Conservation (phyloP, 176 grass and related monocot species). For the Raddia distichophylla region DNA sequence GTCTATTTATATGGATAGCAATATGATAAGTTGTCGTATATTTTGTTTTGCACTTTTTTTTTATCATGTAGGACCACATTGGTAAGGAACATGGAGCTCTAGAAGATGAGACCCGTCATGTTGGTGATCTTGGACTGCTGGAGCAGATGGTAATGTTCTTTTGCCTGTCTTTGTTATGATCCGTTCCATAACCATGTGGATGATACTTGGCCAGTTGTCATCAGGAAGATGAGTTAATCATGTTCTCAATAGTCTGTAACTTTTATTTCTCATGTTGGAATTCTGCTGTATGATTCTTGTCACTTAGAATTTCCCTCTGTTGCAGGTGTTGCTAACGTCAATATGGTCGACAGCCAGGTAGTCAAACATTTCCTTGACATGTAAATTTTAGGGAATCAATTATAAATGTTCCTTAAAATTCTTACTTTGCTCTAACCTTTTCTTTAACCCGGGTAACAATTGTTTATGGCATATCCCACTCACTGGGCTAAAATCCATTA, state of each 20-base stretch:
- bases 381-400: constrained; percentile 4
- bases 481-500: constrained; percentile 58
- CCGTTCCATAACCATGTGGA: neutral
- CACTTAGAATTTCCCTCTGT: constrained; percentile 19
- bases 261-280: neutral
- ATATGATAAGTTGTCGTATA: neutral
- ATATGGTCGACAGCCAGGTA: constrained; percentile 40
- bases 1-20: neutral
- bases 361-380: neutral
- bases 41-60: neutral
- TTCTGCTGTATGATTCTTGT: neutral
- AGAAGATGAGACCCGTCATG: constrained; percentile 67
- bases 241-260: neutral
- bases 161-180: neutral
- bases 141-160: constrained; percentile 52
- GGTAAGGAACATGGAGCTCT: constrained; percentile 80
- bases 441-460: constrained; percentile 19
- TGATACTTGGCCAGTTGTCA: neutral
- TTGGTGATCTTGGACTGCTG: constrained; percentile 88
- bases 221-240: neutral
- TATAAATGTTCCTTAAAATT: neutral
- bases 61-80: constrained; percentile 66
- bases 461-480: constrained; percentile 58
- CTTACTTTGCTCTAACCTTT: neutral
- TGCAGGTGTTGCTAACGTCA: constrained; percentile 47